Evolutionary conservation across 2,329 filamentous ascomycete genomes (phyloP).

Genomic region (Xylariaceae sp.): DNA sequence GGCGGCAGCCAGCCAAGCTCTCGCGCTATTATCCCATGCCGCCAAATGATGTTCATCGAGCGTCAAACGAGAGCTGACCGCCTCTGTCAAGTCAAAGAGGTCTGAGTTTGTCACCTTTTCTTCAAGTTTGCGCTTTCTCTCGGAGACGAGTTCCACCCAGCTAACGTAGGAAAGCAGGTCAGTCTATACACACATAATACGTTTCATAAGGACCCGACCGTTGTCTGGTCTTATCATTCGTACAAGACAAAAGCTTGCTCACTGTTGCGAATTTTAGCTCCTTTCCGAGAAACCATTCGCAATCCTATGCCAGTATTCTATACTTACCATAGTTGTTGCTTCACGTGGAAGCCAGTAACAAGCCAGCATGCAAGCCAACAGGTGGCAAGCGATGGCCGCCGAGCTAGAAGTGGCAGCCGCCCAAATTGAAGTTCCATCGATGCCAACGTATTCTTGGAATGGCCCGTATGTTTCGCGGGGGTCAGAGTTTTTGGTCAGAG

Average conservation of each 20-base stretch:
- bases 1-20: conserved; percentile 9
- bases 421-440: conserved; percentile 34
- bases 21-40: conserved; percentile 10
- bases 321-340: conserved; percentile 21
- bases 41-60: conserved; percentile 7
- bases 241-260: no score
- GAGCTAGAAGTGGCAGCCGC: conserved; percentile 34
- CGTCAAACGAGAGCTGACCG: background rate
- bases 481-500: background rate
- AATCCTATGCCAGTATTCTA: no score
- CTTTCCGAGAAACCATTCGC: no score
- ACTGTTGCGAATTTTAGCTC: no score
- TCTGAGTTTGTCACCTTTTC: background rate
- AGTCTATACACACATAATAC: no score
- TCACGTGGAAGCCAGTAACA: conserved; percentile 21
- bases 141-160: conserved; percentile 25
- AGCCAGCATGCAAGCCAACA: conserved; percentile 31
- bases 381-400: conserved; percentile 26
- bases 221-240: no score
- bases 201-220: no score
- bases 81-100: conserved; percentile 1
- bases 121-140: conserved; percentile 13
- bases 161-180: no score
- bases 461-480: conserved; percentile 5
- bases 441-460: conserved; percentile 20